phyloP scores from a whole-genome alignment of 2,329 filamentous ascomycete genomes.

The Colletotrichum siamense region DNA sequence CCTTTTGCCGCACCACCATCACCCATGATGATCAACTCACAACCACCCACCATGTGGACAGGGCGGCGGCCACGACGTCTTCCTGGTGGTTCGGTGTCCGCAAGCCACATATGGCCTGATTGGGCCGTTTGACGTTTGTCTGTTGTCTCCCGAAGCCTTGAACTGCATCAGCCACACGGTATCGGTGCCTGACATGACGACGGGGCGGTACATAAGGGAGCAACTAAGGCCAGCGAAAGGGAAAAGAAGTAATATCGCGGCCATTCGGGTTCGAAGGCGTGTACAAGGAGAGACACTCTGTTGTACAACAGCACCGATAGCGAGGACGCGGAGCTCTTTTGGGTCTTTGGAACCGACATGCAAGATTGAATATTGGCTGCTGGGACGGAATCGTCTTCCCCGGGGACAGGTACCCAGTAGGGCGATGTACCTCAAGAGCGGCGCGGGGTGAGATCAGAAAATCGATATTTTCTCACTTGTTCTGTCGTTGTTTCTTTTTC shows the following conservation, averaged over 20 bases:
- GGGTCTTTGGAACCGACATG: not conserved
- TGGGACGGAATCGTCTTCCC: not conserved
- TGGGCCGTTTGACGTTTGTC: not conserved
- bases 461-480: not conserved
- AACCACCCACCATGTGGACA: not conserved
- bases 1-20: conserved; percentile 6
- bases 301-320: not conserved
- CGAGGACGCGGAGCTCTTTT: not conserved
- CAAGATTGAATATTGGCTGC: not conserved
- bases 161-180: not conserved
- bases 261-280: not conserved
- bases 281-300: not conserved
- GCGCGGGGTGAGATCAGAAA: not conserved
- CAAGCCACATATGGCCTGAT: conserved; percentile 15
- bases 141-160: conserved; percentile 4
- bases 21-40: not conserved
- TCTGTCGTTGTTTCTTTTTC: not conserved
- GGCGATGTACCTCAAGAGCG: not conserved
- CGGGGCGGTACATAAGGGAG: not conserved
- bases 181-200: conserved; percentile 18
- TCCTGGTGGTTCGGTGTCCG: not conserved
- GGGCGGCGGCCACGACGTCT: not conserved
- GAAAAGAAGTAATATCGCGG: not conserved
- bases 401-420: not conserved
- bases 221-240: not conserved